Evolutionary conservation across 2,329 filamentous ascomycete species (phyloP).

Genomic region (Fusarium avenaceum): DNA sequence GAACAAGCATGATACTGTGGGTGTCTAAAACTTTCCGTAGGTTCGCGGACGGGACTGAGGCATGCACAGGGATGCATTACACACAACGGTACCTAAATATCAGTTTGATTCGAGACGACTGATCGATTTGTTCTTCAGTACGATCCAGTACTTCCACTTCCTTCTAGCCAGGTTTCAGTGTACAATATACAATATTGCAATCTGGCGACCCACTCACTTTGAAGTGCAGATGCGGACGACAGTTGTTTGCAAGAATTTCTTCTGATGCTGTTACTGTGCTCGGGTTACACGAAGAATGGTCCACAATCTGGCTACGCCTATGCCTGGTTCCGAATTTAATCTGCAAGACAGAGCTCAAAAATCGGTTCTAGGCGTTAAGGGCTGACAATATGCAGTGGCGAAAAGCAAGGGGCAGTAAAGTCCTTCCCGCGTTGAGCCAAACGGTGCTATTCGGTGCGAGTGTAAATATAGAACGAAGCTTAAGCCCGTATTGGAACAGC

Average conservation of each 20-base stretch:
- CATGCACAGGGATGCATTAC: background rate
- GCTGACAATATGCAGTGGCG: conserved; percentile 11
- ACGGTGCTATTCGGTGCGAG: conserved; percentile 26
- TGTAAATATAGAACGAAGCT: conserved; percentile 38
- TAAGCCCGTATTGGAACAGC: conserved; percentile 31
- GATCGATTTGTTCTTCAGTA: conserved; percentile 2
- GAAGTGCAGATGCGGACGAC: conserved; percentile 15
- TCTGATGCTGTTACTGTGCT: conserved; percentile 12
- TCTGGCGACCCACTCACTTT: conserved; percentile 1
- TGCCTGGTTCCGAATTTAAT: conserved; percentile 4
- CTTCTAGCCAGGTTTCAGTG: conserved; percentile 3
- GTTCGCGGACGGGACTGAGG: conserved; percentile 2
- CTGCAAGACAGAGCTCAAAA: conserved; percentile 9
- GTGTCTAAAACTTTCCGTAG: background rate
- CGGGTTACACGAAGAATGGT: conserved; percentile 20
- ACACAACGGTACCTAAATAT: background rate
- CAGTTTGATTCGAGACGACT: background rate
- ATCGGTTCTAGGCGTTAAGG: conserved; percentile 1
- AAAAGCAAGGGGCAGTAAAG: conserved; percentile 16
- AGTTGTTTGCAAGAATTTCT: conserved; percentile 18
- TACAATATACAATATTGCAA: conserved; percentile 5
- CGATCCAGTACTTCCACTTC: conserved; percentile 7
- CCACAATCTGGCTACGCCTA: conserved; percentile 9
- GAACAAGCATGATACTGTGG: background rate
- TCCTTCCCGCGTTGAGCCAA: conserved; percentile 15